phyloP scores from a whole-genome alignment of 805 yeast genomes.

The Cyberlindnera suaveolens region DNA sequence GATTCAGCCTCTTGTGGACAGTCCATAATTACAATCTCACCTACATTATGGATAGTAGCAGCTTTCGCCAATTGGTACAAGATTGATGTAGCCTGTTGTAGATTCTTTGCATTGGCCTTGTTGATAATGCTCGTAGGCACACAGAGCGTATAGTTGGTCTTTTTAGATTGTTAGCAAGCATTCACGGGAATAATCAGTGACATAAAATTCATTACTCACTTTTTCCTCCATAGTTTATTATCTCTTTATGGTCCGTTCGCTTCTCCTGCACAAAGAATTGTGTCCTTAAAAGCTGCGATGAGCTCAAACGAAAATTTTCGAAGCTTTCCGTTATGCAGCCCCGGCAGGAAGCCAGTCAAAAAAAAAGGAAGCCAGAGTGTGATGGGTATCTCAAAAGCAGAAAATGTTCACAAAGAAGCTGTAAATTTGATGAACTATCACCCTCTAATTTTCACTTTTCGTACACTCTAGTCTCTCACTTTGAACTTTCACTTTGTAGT shows the following conservation, averaged over 20 bases:
- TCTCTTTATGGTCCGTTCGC: background rate
- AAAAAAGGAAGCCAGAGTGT: no score
- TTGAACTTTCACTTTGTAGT: conserved; percentile 6
- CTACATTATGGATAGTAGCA: conserved; percentile 61
- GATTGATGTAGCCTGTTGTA: conserved; percentile 67
- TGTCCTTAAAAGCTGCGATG: background rate
- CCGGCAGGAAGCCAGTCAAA: no score
- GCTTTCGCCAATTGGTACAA: conserved; percentile 78
- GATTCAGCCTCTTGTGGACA: conserved; percentile 25
- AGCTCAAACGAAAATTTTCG: background rate
- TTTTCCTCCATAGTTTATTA: background rate
- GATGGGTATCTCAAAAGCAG: no score
- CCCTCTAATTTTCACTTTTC: no score
- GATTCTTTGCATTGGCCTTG: conserved; percentile 46
- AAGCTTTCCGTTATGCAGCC: no score
- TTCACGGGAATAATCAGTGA: background rate
- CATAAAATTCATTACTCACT: background rate
- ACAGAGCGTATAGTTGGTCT: conserved; percentile 49
- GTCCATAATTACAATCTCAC: conserved; percentile 70
- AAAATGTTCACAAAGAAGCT: no score
- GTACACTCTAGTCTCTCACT: background rate
- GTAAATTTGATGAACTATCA: no score
- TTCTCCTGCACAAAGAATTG: background rate
- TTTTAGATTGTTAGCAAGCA: no score
- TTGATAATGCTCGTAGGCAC: conserved; percentile 65